These are phyloP conservation scores for Puccinia hordei DNA, from an alignment of 1,284 basidiomycete species.

Conservation along the genomic window DNA sequence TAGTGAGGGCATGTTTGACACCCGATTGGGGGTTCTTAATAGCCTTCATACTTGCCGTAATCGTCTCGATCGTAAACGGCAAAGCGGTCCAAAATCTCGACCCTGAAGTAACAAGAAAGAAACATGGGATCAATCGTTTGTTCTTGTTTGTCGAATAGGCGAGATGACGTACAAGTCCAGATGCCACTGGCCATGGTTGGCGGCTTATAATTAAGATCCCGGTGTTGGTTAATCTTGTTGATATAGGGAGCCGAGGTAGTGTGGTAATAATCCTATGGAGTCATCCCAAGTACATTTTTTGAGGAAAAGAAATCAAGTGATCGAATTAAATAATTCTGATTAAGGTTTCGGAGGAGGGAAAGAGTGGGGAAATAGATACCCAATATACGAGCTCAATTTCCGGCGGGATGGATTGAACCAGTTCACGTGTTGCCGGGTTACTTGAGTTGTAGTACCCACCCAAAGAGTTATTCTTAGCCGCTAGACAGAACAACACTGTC, in stretches of 20 bases:
- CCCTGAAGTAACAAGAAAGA: neutral
- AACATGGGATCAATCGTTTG: neutral
- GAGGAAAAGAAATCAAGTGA: neutral
- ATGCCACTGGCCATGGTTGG: constrained; percentile 60
- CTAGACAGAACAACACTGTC: constrained; percentile 60
- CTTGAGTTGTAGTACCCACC: constrained; percentile 59
- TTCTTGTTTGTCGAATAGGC: neutral
- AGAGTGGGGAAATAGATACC: constrained; percentile 30
- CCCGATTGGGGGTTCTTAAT: constrained; percentile 56
- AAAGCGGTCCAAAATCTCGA: constrained; percentile 60
- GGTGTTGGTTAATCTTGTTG: constrained; percentile 58
- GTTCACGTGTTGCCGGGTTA: constrained; percentile 54
- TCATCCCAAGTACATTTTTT: neutral
- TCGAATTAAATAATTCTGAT: neutral
- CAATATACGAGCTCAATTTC: constrained; percentile 58
- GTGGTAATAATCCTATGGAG: constrained; percentile 55
- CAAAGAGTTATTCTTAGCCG: constrained; percentile 59
- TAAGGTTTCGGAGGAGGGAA: neutral
- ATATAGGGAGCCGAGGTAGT: constrained; percentile 57
- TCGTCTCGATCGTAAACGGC: constrained; percentile 60
- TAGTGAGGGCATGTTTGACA: constrained; percentile 59
- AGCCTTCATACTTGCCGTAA: constrained; percentile 58
- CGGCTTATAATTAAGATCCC: constrained; percentile 56
- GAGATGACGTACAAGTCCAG: constrained; percentile 58
- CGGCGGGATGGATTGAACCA: constrained; percentile 56